phyloP scores from a whole-genome alignment of 371 early-diverging fungal genomes.

The Mortierella sp. region DNA sequence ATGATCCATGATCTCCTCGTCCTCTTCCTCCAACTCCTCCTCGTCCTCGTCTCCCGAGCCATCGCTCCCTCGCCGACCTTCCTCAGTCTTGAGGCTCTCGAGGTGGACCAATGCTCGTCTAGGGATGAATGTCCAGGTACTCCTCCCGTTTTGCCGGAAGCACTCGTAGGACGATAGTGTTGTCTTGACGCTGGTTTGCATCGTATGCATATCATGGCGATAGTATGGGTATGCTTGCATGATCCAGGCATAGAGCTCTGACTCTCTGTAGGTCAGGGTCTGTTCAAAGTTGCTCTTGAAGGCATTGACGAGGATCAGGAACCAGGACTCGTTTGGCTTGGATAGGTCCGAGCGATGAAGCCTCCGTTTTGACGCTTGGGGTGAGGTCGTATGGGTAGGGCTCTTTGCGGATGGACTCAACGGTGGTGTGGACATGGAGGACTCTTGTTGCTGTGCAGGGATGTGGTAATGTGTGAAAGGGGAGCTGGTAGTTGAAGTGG shows the following conservation, averaged over 20 bases:
- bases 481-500: background rate
- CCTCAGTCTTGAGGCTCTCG: slow-evolving; percentile 53
- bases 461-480: background rate
- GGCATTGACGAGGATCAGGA: slow-evolving; percentile 59
- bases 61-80: slow-evolving; percentile 27
- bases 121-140: slow-evolving; percentile 59
- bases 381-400: slow-evolving; percentile 31
- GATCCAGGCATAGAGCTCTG: slow-evolving; percentile 58
- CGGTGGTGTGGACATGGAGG: slow-evolving; percentile 49
- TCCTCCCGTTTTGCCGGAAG: slow-evolving; percentile 56
- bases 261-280: slow-evolving; percentile 57
- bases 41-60: slow-evolving; percentile 34
- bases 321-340: slow-evolving; percentile 59
- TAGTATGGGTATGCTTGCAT: slow-evolving; percentile 59
- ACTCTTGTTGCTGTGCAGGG: background rate
- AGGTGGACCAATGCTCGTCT: slow-evolving; percentile 53
- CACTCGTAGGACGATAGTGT: slow-evolving; percentile 56
- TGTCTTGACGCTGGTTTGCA: slow-evolving; percentile 58
- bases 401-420: slow-evolving; percentile 44
- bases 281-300: slow-evolving; percentile 60
- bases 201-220: slow-evolving; percentile 55
- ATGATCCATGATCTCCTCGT: slow-evolving; percentile 19
- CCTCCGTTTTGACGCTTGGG: slow-evolving; percentile 28
- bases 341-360: slow-evolving; percentile 38
- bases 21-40: slow-evolving; percentile 32